Base-by-base conservation (phyloP, 1,284 basidiomycete genomes). In the Leccinum variabile region DNA sequence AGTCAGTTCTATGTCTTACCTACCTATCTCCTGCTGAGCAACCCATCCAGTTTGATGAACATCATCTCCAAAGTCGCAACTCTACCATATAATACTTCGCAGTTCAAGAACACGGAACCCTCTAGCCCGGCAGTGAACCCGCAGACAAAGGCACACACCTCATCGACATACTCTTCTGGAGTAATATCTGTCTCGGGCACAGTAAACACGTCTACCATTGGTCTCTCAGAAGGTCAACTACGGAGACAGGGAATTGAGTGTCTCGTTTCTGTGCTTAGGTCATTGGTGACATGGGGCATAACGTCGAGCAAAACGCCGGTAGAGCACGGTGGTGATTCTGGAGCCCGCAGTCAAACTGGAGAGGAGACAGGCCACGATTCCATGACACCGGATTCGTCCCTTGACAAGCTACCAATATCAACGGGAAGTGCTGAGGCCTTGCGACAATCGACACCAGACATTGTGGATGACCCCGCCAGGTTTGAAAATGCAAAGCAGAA, bases 401-500 rank as follows among this genome's bases (percentile, higher is more conserved):
- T 80, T 49, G 87, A 86, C 61, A 82, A 75, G 69, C 76, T 83
- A 52, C 77, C 82, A 58, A 70, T 78, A 11, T 71, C 79, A 14
- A 70, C 74, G 49, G 73, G 76, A 33, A 84, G 82, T 63, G 73
- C 75, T 9, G 88, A 91, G 65, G 76, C 77, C 32, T 76, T 85
- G 28, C 80, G 89, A 62, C 85, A 86, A 63, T 78, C 83, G 10
- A 94, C 92, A 0, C 92, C 93, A 0, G 93, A 95, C 59, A 72
- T 87, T 25, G 72, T 74, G 9, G 97, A 99, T 73, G 97, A 99
- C 73, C 97, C 97, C 0, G 90, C 84, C 41, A 88, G 87, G 72
- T 98, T 99, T 69, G 97, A 99, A 79, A 96, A 85, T 67, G 97
- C 95, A 33, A 99, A 98, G 77, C 92, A 95, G 77, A 92, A 95